Conservation (phyloP, 2,329 filamentous ascomycete genomes). For the Phaeosphaeria sp. region DNA sequence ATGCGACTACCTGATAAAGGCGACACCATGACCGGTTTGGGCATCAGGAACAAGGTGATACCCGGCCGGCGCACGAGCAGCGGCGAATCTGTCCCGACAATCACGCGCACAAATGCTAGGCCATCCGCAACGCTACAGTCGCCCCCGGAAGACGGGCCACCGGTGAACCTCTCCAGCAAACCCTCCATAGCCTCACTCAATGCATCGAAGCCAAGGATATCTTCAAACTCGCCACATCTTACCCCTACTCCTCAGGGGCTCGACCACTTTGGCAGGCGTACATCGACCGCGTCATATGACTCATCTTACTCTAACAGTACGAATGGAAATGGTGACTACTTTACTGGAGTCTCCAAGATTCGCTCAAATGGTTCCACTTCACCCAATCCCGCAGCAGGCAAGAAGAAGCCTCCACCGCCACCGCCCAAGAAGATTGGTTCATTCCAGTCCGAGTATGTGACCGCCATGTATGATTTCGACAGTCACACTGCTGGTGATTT, state of each 20-base stretch:
- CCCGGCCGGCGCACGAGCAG: constrained; percentile 36
- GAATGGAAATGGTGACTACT: constrained; percentile 42
- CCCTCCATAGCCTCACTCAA: constrained; percentile 44
- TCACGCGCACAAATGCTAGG: constrained; percentile 35
- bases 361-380: constrained; percentile 47
- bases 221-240: constrained; percentile 41
- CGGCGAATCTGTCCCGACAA: constrained; percentile 45
- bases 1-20: constrained; percentile 58
- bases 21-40: constrained; percentile 55
- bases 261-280: constrained; percentile 37
- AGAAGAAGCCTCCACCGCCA: constrained; percentile 80
- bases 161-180: constrained; percentile 39
- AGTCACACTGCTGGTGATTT: constrained; percentile 75
- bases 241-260: constrained; percentile 37
- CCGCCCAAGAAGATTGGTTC: constrained; percentile 65
- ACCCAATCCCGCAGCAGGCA: constrained; percentile 56
- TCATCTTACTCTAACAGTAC: constrained; percentile 38
- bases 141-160: constrained; percentile 33
- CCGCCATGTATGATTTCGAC: constrained; percentile 76
- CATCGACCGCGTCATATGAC: constrained; percentile 40
- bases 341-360: constrained; percentile 46
- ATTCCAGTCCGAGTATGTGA: constrained; percentile 64
- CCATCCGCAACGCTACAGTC: constrained; percentile 33
- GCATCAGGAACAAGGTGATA: constrained; percentile 53
- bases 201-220: constrained; percentile 41